A percentile compares a stretch with the other conserved stretches of the same genome.
These are phyloP conservation scores for Phytophthora nicotianae DNA, from an alignment of 352 stramenopile species.

Conservation along the genomic window DNA sequence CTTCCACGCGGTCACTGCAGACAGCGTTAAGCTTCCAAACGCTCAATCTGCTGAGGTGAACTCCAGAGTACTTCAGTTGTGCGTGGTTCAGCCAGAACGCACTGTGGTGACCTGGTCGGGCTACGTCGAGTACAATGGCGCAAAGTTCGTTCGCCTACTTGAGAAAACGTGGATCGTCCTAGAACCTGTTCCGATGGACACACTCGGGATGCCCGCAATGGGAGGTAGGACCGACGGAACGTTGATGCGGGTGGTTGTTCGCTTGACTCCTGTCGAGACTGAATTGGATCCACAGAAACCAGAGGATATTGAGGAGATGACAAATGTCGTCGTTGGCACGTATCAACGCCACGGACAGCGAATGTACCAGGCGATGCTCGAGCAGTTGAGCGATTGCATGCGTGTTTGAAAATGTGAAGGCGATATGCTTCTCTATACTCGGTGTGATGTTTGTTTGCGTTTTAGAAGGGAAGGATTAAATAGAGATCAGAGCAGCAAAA, in stretches of 20 bases:
- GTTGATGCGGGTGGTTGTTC: slow-evolving; percentile 15
- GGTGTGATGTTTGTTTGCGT: no score
- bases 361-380: slow-evolving; percentile 1
- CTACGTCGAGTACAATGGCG: slow-evolving; percentile 32
- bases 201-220: not conserved
- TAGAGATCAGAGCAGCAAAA: no score
- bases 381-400: not conserved
- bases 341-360: slow-evolving; percentile 21
- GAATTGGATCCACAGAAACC: slow-evolving; percentile 6
- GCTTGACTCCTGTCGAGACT: slow-evolving; percentile 15
- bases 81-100: slow-evolving; percentile 15
- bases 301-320: slow-evolving; percentile 17
- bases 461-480: no score
- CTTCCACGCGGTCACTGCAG: slow-evolving; percentile 21
- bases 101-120: slow-evolving; percentile 28
- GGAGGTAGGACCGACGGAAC: slow-evolving; percentile 3
- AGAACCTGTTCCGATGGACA: slow-evolving; percentile 7
- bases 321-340: slow-evolving; percentile 9
- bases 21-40: slow-evolving; percentile 14
- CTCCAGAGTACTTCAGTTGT: slow-evolving; percentile 18
- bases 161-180: slow-evolving; percentile 32
- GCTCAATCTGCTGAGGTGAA: slow-evolving; percentile 14
- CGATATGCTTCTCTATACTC: no score
- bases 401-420: no score
- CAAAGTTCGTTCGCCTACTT: slow-evolving; percentile 31